Base-by-base conservation (phyloP, 2,329 filamentous ascomycete genomes). In the Colletotrichum melonis region DNA sequence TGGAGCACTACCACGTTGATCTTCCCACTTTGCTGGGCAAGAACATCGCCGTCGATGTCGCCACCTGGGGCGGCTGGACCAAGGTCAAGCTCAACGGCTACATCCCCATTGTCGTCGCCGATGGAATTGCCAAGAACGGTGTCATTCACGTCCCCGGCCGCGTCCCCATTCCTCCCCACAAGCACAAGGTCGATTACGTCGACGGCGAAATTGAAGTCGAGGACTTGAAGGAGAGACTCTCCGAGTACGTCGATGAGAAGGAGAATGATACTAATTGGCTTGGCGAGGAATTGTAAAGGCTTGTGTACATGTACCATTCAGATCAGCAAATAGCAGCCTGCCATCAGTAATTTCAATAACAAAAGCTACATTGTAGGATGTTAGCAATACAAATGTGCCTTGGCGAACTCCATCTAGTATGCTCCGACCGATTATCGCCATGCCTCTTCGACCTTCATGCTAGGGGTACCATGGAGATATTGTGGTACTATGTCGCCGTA, bases 41-140 rank as follows among this genome's bases (percentile, higher is more conserved):
- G 78, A 88, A 86, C 58, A 79, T 98, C 4, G 88, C 89, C 35
- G 88, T 98, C 49, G 94, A 97, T 78, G 88, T 97, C 55, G 88
- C 87, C 4, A 85, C 88, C 16, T 92, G 89, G 78, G 91, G 90
- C n/a, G 90, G 92, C 0, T 91, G 93, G 78, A 90, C 93, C 65
- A 87, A 83, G 5, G 92, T 98, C 74, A 91, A 91, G 80, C 88
- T 97, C 78, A 98, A 98, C 78, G 94, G 92, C 16, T 92, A 92
- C 76, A 86, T 88, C 3, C 85, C 85, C 7, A 93, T 97, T 1
- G 85, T 86, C 0, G 84, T 94, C 7, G 86, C 91, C 75, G 95
- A 98, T 79, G 92, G 87, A 0, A 82, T 97, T 68, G 93, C 92
- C 0, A 89, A 88, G 78, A 94, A 98, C 79, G 95, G 95, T 38